Evolutionary conservation across 1,284 basidiomycete genomes (phyloP).

Genomic region (Ceratobasidium theobromae): DNA sequence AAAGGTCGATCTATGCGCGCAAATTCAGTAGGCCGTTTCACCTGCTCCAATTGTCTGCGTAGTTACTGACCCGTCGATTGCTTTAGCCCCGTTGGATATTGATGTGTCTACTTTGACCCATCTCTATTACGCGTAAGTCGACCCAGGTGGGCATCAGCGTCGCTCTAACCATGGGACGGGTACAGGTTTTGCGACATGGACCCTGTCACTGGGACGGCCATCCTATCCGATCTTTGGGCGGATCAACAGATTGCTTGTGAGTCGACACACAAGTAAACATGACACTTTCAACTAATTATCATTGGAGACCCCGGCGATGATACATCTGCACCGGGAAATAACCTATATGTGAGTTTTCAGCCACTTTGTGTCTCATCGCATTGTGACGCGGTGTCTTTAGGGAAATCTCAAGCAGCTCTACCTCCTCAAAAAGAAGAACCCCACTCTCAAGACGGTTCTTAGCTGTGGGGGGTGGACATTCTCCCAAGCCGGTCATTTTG

Average conservation of each 20-base stretch:
- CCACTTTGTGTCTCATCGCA: background rate
- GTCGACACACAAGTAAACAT: background rate
- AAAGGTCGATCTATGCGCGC: background rate
- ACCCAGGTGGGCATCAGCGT: background rate
- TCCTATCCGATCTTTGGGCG: background rate
- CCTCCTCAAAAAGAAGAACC: constrained; percentile 70
- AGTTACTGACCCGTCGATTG: background rate
- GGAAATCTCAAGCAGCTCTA: constrained; percentile 84
- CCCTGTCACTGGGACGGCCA: background rate
- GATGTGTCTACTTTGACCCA: background rate
- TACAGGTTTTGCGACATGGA: background rate
- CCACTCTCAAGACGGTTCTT: constrained; percentile 53
- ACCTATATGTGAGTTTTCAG: background rate
- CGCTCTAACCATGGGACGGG: background rate
- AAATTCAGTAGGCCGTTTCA: background rate
- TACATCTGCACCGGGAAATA: background rate
- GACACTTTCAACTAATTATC: background rate
- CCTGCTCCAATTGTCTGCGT: background rate
- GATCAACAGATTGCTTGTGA: background rate
- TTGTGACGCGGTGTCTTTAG: too few species aligned
- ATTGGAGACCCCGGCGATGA: background rate
- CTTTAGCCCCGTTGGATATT: background rate
- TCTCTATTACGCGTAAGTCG: background rate
- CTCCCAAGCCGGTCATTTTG: constrained; percentile 30
- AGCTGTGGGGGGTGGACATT: constrained; percentile 44